Evolutionary conservation across 2,329 filamentous ascomycete genomes (phyloP).

Genomic region (Rugonectria rugulosa): DNA sequence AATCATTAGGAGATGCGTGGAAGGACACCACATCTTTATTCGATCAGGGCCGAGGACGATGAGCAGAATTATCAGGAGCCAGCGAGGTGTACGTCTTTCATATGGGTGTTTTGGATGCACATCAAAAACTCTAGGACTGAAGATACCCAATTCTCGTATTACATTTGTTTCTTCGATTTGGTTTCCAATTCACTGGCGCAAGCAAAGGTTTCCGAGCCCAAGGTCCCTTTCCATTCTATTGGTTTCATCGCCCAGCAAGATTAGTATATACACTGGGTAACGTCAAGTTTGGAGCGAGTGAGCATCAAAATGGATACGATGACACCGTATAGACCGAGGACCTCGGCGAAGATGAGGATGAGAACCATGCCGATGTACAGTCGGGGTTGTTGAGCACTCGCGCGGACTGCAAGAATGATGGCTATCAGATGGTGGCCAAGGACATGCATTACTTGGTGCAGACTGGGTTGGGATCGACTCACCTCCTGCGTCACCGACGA

Average conservation of each 20-base stretch:
- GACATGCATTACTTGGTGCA: no score
- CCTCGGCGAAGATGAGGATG: slow-evolving; percentile 57
- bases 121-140: slow-evolving; percentile 39
- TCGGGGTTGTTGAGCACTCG: slow-evolving; percentile 55
- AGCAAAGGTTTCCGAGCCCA: not conserved
- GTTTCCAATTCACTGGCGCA: not conserved
- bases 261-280: slow-evolving; percentile 49
- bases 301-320: slow-evolving; percentile 59
- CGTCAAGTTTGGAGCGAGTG: slow-evolving; percentile 49
- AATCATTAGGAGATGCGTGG: slow-evolving; percentile 12
- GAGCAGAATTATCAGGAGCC: slow-evolving; percentile 20
- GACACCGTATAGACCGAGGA: slow-evolving; percentile 54
- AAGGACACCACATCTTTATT: no score
- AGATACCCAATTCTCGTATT: slow-evolving; percentile 38
- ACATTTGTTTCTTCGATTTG: slow-evolving; percentile 10
- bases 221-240: not conserved
- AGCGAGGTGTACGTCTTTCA: slow-evolving; percentile 20
- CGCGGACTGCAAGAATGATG: slow-evolving; percentile 45
- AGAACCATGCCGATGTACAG: slow-evolving; percentile 57
- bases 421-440: no score
- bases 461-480: no score
- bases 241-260: not conserved
- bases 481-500: slow-evolving; percentile 56
- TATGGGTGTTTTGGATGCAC: slow-evolving; percentile 24
- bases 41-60: no score